phyloP scores from a whole-genome alignment of 1,284 basidiomycete species.

The Sanguinoderma infundibulare region DNA sequence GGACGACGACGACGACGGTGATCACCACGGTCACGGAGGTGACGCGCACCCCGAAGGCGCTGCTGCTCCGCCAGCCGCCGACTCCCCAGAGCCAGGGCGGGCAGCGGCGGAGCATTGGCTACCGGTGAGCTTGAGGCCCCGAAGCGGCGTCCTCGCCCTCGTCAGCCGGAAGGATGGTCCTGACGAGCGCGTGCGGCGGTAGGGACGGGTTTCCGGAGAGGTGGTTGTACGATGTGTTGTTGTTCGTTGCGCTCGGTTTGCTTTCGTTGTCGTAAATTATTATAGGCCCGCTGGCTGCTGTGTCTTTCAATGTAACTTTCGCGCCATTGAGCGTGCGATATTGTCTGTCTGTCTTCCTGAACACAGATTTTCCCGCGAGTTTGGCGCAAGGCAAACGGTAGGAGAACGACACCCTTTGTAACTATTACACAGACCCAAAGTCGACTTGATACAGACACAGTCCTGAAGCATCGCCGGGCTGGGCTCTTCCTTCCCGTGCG shows the following conservation, averaged over 20 bases:
- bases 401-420: too few species aligned
- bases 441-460: neutral
- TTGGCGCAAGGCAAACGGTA: too few species aligned
- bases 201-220: conserved; percentile 1
- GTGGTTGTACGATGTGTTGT: neutral
- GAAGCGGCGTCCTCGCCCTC: neutral
- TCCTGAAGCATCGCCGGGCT: neutral
- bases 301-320: neutral
- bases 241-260: neutral
- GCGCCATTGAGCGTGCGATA: neutral
- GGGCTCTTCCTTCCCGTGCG: neutral
- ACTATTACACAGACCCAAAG: neutral
- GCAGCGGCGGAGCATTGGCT: conserved; percentile 24
- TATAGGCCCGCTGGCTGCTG: neutral
- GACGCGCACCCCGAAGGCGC: conserved; percentile 25
- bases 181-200: neutral
- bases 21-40: conserved; percentile 34
- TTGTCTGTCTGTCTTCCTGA: neutral
- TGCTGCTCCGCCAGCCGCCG: neutral
- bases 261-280: conserved; percentile 2
- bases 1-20: conserved; percentile 33
- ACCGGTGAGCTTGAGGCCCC: conserved; percentile 9
- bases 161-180: neutral
- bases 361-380: too few species aligned
- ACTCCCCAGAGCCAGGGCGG: conserved; percentile 6